A percentile compares a stretch with the other conserved stretches of the same genome.
phyloP scores from a whole-genome alignment of 805 yeast species.

The Candida saitoana region DNA sequence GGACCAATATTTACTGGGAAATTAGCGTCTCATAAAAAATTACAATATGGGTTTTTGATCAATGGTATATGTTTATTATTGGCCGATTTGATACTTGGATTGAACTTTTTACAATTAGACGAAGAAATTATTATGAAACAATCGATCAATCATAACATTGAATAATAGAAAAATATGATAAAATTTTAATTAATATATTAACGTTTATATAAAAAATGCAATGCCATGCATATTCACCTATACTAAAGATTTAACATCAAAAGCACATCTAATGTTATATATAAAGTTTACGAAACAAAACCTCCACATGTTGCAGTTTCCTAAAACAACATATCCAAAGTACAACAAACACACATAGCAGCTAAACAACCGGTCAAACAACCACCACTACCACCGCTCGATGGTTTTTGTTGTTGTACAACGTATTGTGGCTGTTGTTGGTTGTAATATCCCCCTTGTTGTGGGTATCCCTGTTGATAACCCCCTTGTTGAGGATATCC shows the following conservation, averaged over 20 bases:
- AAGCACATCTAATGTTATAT: too few species aligned
- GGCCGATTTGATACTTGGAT: slow-evolving; percentile 44
- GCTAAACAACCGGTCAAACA: slow-evolving; percentile 42
- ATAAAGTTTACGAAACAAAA: too few species aligned
- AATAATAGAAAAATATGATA: neutral
- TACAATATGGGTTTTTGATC: slow-evolving; percentile 51
- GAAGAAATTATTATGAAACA: slow-evolving; percentile 20
- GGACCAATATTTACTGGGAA: slow-evolving; percentile 81
- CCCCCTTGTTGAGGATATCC: slow-evolving; percentile 15
- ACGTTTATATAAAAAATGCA: neutral
- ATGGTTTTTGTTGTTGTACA: slow-evolving; percentile 39
- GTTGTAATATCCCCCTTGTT: slow-evolving; percentile 33
- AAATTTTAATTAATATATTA: neutral
- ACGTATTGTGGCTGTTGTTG: slow-evolving; percentile 37
- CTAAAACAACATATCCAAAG: slow-evolving; percentile 25
- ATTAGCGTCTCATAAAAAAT: slow-evolving; percentile 49
- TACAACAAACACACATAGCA: slow-evolving; percentile 40
- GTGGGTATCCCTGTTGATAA: slow-evolving; percentile 18
- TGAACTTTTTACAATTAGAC: slow-evolving; percentile 41
- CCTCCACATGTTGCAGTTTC: too few species aligned
- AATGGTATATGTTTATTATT: slow-evolving; percentile 48
- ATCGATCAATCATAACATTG: slow-evolving; percentile 3
- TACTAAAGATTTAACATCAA: too few species aligned
- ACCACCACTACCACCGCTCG: slow-evolving; percentile 17
- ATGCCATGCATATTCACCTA: neutral